A percentile compares a stretch with the other conserved stretches of the same genome.
Evolutionary conservation across 345 rosid genomes (phyloP).

Genomic region (rapeseed (Brassica napus)): Da-Ae NC_063452.1:3885001-3885500

Average conservation of each 20-base stretch:
- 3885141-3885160: conserved; percentile 49
- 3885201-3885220: conserved; percentile 59
- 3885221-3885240: conserved; percentile 71
- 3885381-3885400: neutral
- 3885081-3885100: conserved; percentile 73
- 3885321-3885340: conserved; percentile 37
- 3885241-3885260: conserved; percentile 75
- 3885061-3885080: conserved; percentile 74
- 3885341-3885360: conserved; percentile 22
- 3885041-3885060: conserved; percentile 45
- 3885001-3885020: conserved; percentile 37
- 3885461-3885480: neutral
- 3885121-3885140: neutral
- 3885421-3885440: neutral
- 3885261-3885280: conserved; percentile 52
- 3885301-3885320: conserved; percentile 53
- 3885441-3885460: neutral
- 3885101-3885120: conserved; percentile 9
- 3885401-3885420: neutral
- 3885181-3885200: conserved; percentile 58
- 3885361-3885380: conserved; percentile 18
- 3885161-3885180: conserved; percentile 59
- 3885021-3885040: conserved; percentile 37
- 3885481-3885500: neutral
- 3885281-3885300: conserved; percentile 41